Evolutionary conservation across 2,329 filamentous ascomycete species (phyloP), one percentile per base, ranked within the genome.

Genomic region (Calonectria henricotiae): DNA sequence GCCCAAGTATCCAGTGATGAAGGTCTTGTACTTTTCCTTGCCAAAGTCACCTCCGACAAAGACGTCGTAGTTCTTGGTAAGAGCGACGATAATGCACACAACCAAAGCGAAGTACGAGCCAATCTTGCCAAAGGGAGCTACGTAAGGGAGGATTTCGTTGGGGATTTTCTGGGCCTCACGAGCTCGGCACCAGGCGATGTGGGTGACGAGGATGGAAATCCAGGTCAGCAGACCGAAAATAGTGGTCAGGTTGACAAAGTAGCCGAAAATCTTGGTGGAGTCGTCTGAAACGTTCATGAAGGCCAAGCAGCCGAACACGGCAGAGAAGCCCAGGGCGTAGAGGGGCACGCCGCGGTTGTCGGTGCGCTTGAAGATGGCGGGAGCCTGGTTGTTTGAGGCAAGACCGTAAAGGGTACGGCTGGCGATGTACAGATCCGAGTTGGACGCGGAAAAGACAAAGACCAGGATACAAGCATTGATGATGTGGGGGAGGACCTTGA

Each of bases 61-160:
- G 69, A 92, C 91, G 67, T 89, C 86, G 82, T 90, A 96, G 86
- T 94, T 95, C 88, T 96, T 97, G 78, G 94, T 96, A 62, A 97
- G 79, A 1, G 92, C 89, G 71, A 96, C 93, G 39, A 96, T 79
- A 77, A 88, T 86, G 83, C 92, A 94, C 83, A 94, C 91, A 78
- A 86, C 84, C 2, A 96, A 86, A 0, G 92, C 92, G 69, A 85
- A 84, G 78, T 90, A 90, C 0, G 91, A 94, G 12, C 94, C 94
- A 71, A 80, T 88, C 43, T 90, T 83, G n/a, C 94, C 93, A 17
- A 95, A 86, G 0, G 94, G 94, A 0, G 93, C 92, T 17, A 86
- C 86, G 80, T 92, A 95, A 1, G 90, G 88, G 70, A 93, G 83
- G 49, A 83, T 81, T 13, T 83, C 82, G 78, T 91, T 80, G 12